A percentile compares a stretch with the other conserved stretches of the same genome.
phyloP scores from a whole-genome alignment of 2,329 filamentous ascomycete genomes.

The Phaeophleospora eucalypticola region DNA sequence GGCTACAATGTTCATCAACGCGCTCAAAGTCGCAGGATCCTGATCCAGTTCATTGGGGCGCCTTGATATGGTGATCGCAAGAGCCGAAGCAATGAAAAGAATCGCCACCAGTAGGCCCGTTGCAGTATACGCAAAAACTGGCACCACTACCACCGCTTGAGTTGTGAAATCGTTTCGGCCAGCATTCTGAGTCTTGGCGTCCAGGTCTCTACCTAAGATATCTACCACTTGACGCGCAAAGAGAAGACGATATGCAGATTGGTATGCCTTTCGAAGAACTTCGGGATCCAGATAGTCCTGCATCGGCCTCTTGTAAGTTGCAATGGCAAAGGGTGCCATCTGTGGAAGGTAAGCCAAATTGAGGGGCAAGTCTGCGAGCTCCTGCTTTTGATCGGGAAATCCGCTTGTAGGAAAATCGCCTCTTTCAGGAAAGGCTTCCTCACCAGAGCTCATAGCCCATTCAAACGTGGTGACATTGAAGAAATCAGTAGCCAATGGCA shows the following conservation, averaged over 20 bases:
- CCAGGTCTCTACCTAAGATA: conserved; percentile 22
- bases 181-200: conserved; percentile 11
- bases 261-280: conserved; percentile 34
- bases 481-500: conserved; percentile 19
- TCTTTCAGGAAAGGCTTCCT: conserved; percentile 8
- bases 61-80: conserved; percentile 20
- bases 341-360: conserved; percentile 26
- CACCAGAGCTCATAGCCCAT: conserved; percentile 29
- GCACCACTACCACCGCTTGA: conserved; percentile 37
- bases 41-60: conserved; percentile 2
- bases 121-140: conserved; percentile 37
- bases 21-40: conserved; percentile 36
- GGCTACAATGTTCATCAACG: conserved; percentile 34
- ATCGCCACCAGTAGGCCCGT: conserved; percentile 33
- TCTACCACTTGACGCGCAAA: conserved; percentile 38
- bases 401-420: conserved; percentile 18
- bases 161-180: conserved; percentile 23
- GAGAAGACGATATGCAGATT: conserved; percentile 41
- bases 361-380: conserved; percentile 20
- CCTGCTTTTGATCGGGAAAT: conserved; percentile 22
- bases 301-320: conserved; percentile 25
- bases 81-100: conserved; percentile 19
- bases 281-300: conserved; percentile 36
- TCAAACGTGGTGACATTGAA: conserved; percentile 38
- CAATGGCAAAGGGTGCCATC: conserved; percentile 40